Conservation (phyloP, 352 stramenopile genomes). For the Pythium apleroticum region DNA sequence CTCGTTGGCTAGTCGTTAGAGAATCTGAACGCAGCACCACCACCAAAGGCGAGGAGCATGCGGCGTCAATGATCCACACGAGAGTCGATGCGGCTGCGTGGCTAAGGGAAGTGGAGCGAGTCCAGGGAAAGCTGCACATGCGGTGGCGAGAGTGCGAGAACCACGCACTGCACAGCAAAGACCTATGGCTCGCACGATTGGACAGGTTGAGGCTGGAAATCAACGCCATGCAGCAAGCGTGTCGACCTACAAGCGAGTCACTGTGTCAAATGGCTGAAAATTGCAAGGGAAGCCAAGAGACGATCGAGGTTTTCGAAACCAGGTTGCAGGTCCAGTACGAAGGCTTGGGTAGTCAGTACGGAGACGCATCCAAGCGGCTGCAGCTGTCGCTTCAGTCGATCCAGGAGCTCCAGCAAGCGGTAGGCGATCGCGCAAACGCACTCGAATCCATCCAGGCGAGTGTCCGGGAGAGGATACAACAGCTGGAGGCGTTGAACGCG, state of each 20-base stretch:
- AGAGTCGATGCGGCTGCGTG: constrained; percentile 22
- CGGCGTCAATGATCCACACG: constrained; percentile 20
- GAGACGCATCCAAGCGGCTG: not conserved
- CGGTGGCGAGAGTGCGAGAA: constrained; percentile 9
- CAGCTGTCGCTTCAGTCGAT: constrained; percentile 5
- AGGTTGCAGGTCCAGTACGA: constrained; percentile 9
- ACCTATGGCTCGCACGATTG: constrained; percentile 14
- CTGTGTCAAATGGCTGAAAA: not conserved
- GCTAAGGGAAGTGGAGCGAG: constrained; percentile 15
- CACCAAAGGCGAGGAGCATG: not conserved
- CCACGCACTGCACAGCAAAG: not conserved
- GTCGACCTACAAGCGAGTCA: not conserved
- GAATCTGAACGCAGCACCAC: not conserved
- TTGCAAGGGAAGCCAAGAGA: not conserved
- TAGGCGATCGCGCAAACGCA: not conserved
- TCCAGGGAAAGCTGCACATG: constrained; percentile 7
- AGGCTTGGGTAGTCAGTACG: not conserved
- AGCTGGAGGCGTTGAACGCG: constrained; percentile 14
- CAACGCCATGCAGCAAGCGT: not conserved
- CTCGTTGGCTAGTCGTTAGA: constrained; percentile 23
- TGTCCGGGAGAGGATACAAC: not conserved
- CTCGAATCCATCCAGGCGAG: not conserved
- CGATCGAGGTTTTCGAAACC: not conserved
- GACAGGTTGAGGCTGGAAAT: constrained; percentile 3
- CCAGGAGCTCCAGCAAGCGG: not conserved